Percentiles rank a stretch among this genome's conserved stretches.
phyloP scores from a whole-genome alignment of 768 basidiomycete genomes.

The Mycena floridula region DNA sequence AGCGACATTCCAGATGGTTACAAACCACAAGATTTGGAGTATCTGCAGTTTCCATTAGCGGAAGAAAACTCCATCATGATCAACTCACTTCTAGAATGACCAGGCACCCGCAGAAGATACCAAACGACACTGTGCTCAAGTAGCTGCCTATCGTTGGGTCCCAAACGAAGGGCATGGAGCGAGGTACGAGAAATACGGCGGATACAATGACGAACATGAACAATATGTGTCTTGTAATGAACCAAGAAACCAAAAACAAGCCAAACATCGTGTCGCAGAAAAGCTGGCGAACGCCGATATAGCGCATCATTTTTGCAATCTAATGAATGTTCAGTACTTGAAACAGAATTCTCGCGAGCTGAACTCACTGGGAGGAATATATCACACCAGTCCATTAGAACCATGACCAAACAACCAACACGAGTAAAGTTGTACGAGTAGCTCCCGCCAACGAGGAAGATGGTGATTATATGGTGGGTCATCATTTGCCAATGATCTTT shows the following conservation, averaged over 20 bases:
- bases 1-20: slow-evolving; percentile 80
- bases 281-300: slow-evolving; percentile 57
- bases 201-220: slow-evolving; percentile 70
- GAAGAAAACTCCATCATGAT: not conserved
- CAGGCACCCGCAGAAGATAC: slow-evolving; percentile 49
- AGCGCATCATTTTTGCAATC: slow-evolving; percentile 93
- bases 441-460: slow-evolving; percentile 67
- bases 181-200: slow-evolving; percentile 42
- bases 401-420: slow-evolving; percentile 83
- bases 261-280: slow-evolving; percentile 74
- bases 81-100: slow-evolving; percentile 53
- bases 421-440: slow-evolving; percentile 85
- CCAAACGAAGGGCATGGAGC: slow-evolving; percentile 50
- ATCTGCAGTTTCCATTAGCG: slow-evolving; percentile 31
- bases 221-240: slow-evolving; percentile 81
- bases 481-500: slow-evolving; percentile 98
- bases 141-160: slow-evolving; percentile 51
- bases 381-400: slow-evolving; percentile 93
- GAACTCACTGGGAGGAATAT: slow-evolving; percentile 81
- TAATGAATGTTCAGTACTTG: slow-evolving; percentile 22
- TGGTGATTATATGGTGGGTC: slow-evolving; percentile 88
- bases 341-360: slow-evolving; percentile 1
- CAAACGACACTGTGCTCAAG: slow-evolving; percentile 37
- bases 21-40: slow-evolving; percentile 81
- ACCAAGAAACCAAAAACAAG: slow-evolving; percentile 84